Conservation (phyloP, 345 rosid genomes). For the Aurinia saxatilis region DNA sequence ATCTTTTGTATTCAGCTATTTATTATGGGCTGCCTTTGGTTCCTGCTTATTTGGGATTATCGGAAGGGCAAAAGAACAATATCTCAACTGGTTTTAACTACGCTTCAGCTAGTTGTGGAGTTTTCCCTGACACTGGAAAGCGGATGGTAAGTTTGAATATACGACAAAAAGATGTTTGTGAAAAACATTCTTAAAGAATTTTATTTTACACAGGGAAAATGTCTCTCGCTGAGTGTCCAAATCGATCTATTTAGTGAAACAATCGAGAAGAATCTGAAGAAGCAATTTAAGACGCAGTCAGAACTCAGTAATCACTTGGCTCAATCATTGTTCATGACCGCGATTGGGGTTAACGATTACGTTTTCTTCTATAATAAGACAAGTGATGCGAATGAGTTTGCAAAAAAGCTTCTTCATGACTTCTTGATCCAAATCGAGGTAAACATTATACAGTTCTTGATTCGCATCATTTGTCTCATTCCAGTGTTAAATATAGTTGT, state of each 20-base stretch:
- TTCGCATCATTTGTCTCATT: no score
- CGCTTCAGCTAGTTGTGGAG: conserved; percentile 32
- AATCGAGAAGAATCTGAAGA: conserved; percentile 6
- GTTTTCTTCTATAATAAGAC: neutral
- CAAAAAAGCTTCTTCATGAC: conserved; percentile 15
- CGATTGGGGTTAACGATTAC: conserved; percentile 24
- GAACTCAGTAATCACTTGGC: conserved; percentile 16
- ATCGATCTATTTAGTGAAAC: conserved; percentile 13
- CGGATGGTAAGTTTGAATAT: neutral
- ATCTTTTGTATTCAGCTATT: conserved; percentile 4
- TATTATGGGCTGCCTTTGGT: conserved; percentile 24
- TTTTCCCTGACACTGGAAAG: conserved; percentile 15
- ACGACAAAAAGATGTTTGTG: neutral
- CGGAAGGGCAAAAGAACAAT: conserved; percentile 11
- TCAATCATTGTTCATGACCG: conserved; percentile 19
- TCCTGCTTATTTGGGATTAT: conserved; percentile 25
- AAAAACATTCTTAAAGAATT: no score
- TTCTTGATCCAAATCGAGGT: conserved; percentile 17
- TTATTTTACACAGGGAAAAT: conserved; percentile 14
- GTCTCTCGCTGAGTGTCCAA: conserved; percentile 23
- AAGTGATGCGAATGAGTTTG: neutral
- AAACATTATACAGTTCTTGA: no score
- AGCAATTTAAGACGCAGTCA: neutral
- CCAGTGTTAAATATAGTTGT: no score
- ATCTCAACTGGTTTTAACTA: conserved; percentile 25